Evolutionary conservation across 163 green algal species (phyloP), one percentile per base, ranked within the genome.

Genomic region (Picocystis sp.): DNA sequence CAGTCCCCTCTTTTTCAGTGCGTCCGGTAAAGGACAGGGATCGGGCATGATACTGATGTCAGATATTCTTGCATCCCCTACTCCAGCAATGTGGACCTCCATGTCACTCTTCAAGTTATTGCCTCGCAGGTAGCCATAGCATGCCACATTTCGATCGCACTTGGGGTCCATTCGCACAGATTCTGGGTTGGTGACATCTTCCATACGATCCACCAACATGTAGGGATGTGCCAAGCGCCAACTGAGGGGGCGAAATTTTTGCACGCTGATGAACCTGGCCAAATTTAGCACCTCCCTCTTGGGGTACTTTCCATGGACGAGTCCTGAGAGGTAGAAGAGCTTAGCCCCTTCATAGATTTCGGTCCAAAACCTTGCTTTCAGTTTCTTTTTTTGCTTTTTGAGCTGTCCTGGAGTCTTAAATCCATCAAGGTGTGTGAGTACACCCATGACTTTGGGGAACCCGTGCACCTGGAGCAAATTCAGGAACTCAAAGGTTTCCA

Each of bases 401-500:
- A 38, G 44, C 21, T 23, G 44, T 3, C 21, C 21, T 24, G 44
- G 44, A 3, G 44, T 49, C 51, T 47, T 57, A 22, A 34, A 49
- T 2, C 24, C 14, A 23, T 47, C 89, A 59, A 95, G 76, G 71
- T 97, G 89, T n/a, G 87, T 96, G 24, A 98, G 71, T 58, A 98
- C 89, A 15, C 89, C 89, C 83, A 98, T 95, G 9, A 98, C 87
- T 72, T 94, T 94, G 42, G 89, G 89, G 65, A 98, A 97, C 24
- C 89, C 89, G 66, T 95, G 83, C 48, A 92, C 78, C 73, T 93
- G 87, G 22, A 96, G 79, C 23, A 96, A 67, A 75, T 97, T 98
- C 23, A 97, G 74, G 70, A 96, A 95, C 76, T 98, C 89, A 63
- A 98, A 97, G 1, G 89, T 97, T 63, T 98, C 89, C 90, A 98